Percentiles rank a stretch among this genome's conserved stretches.
These are phyloP conservation scores for Populus hybrid DNA, from an alignment of 441 rosid species.

Conservation along the genomic window DNA sequence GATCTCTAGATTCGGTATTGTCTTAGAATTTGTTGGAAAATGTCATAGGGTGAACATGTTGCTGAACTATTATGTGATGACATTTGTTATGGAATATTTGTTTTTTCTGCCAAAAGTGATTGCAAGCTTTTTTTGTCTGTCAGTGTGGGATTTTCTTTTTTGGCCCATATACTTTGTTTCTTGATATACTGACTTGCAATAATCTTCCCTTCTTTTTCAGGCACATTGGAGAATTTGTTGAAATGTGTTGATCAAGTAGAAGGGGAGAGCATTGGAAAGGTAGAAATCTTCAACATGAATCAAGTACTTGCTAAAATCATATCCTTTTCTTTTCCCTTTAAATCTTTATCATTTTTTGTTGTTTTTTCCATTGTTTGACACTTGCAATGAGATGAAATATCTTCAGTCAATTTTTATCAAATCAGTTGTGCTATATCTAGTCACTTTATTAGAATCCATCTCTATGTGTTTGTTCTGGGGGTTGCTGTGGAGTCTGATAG, in stretches of 20 bases:
- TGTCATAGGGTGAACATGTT: neutral
- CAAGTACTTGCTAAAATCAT: slow-evolving; percentile 4
- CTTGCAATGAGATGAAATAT: neutral
- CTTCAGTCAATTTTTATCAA: neutral
- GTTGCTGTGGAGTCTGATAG: neutral
- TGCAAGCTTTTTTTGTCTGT: too few relatives aligned
- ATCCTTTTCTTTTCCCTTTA: neutral
- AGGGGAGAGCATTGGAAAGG: slow-evolving; percentile 63
- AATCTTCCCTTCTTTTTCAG: slow-evolving; percentile 33
- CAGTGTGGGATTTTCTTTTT: neutral
- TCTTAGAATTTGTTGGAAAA: slow-evolving; percentile 4
- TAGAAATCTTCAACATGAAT: slow-evolving; percentile 18
- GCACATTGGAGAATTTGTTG: slow-evolving; percentile 73
- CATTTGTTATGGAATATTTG: neutral
- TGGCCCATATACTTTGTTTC: neutral
- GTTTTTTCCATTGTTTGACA: neutral
- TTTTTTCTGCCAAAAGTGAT: too few relatives aligned
- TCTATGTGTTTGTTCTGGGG: neutral
- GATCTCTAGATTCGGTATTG: slow-evolving; percentile 70
- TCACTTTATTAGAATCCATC: neutral
- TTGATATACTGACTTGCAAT: slow-evolving; percentile 17
- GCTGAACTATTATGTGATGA: neutral
- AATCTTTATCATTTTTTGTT: neutral
- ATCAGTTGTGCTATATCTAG: neutral
- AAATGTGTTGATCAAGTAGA: slow-evolving; percentile 65